phyloP scores from a whole-genome alignment of 306 rosid genomes.

The Castanea mollissima region DNA sequence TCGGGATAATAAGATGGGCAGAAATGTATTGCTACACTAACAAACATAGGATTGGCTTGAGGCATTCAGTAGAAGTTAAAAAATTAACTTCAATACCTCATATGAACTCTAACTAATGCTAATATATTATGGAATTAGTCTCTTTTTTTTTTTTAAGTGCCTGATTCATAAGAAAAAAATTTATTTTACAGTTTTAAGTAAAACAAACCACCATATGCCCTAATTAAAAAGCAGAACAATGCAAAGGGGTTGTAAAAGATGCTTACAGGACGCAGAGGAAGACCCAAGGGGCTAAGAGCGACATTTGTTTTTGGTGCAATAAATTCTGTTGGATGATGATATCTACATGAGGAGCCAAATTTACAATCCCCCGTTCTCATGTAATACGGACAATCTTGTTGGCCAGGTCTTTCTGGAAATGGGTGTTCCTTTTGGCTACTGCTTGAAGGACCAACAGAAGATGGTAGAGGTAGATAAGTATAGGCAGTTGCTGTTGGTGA shows the following conservation, averaged over 20 bases:
- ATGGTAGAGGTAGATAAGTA: slow-evolving; percentile 55
- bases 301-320: slow-evolving; percentile 50
- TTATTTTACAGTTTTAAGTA: too few relatives aligned
- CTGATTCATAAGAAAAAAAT: too few relatives aligned
- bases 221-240: slow-evolving; percentile 19
- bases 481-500: slow-evolving; percentile 55
- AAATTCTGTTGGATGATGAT: slow-evolving; percentile 87
- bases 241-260: slow-evolving; percentile 25
- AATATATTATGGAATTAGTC: too few relatives aligned
- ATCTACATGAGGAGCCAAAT: slow-evolving; percentile 94
- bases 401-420: slow-evolving; percentile 93
- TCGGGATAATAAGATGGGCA: too few relatives aligned
- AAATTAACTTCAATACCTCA: too few relatives aligned
- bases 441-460: slow-evolving; percentile 57
- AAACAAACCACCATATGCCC: neutral
- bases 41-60: too few relatives aligned
- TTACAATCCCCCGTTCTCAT: slow-evolving; percentile 97
- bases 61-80: too few relatives aligned
- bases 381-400: slow-evolving; percentile 84
- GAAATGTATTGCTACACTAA: too few relatives aligned
- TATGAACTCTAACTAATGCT: too few relatives aligned
- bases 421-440: slow-evolving; percentile 68
- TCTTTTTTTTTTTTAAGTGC: too few relatives aligned
- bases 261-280: slow-evolving; percentile 93
- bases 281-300: slow-evolving; percentile 66